These are phyloP conservation scores for Hypomontagnella monticulosa DNA, from an alignment of 495 filamentous ascomycete genomes.

Conservation along the genomic window DNA sequence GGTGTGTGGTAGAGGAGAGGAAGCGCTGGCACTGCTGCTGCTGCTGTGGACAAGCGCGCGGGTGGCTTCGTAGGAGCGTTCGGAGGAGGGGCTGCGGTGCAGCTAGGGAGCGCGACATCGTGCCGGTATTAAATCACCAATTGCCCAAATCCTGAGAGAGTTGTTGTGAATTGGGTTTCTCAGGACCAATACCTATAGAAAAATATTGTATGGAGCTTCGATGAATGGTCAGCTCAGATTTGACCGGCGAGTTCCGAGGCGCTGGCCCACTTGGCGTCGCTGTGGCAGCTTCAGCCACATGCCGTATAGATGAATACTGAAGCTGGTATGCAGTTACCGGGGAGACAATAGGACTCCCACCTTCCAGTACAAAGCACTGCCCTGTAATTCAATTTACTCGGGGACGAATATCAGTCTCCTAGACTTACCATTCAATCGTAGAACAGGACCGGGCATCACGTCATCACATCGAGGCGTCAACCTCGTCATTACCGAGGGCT, in stretches of 20 bases:
- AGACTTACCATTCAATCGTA: not conserved
- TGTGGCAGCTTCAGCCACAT: slow-evolving; percentile 41
- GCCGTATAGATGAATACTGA: not conserved
- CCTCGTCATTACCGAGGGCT: slow-evolving; percentile 1
- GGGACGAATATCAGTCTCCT: no score
- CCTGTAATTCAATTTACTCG: no score
- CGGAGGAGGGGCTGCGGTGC: slow-evolving; percentile 33
- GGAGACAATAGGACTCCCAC: no score
- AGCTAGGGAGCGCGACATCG: slow-evolving; percentile 39
- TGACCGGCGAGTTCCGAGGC: slow-evolving; percentile 11
- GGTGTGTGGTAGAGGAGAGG: slow-evolving; percentile 41
- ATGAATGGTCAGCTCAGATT: slow-evolving; percentile 14
- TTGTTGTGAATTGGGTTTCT: slow-evolving; percentile 7
- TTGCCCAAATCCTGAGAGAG: no score
- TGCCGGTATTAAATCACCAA: no score
- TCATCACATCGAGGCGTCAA: no score
- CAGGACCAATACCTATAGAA: slow-evolving; percentile 16
- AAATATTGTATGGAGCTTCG: slow-evolving; percentile 30
- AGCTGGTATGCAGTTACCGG: not conserved
- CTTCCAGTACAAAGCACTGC: no score
- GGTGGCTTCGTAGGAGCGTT: slow-evolving; percentile 21
- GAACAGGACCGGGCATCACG: not conserved
- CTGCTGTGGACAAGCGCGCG: no score
- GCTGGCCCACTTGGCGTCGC: slow-evolving; percentile 13
- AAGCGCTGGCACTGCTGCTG: slow-evolving; percentile 37